Evolutionary conservation across 129 eudicot species (phyloP).

Genomic region (Flaveria sonorensis): DNA sequence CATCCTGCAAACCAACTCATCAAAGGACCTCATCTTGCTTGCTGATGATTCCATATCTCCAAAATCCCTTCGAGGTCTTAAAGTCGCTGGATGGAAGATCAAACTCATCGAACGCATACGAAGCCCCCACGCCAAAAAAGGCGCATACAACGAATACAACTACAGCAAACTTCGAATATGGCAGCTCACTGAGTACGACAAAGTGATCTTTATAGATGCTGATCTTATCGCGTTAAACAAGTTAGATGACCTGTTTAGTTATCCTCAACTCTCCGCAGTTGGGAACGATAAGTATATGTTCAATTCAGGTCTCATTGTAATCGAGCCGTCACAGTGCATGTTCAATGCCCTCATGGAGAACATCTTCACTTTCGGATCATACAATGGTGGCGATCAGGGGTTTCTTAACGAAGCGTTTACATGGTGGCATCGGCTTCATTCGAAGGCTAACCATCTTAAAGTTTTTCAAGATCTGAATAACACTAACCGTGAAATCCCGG

Average conservation of each 20-base stretch:
- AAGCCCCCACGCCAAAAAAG: slow-evolving; percentile 59
- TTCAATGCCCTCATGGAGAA: slow-evolving; percentile 54
- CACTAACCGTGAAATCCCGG: slow-evolving; percentile 25
- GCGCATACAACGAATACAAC: slow-evolving; percentile 73
- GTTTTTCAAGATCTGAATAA: slow-evolving; percentile 14
- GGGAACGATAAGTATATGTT: slow-evolving; percentile 47
- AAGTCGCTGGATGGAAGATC: slow-evolving; percentile 77
- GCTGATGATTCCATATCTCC: slow-evolving; percentile 59
- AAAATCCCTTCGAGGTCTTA: slow-evolving; percentile 45
- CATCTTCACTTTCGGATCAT: slow-evolving; percentile 41
- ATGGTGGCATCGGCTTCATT: slow-evolving; percentile 82
- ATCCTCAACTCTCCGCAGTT: slow-evolving; percentile 65
- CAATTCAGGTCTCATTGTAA: slow-evolving; percentile 70
- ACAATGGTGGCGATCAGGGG: slow-evolving; percentile 92
- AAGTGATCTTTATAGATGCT: slow-evolving; percentile 72
- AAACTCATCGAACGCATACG: slow-evolving; percentile 62
- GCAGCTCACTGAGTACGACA: slow-evolving; percentile 65
- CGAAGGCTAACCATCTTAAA: slow-evolving; percentile 52
- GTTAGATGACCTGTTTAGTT: slow-evolving; percentile 51
- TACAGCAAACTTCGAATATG: slow-evolving; percentile 85
- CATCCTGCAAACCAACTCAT: slow-evolving; percentile 61
- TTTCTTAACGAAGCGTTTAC: slow-evolving; percentile 66
- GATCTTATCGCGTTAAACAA: slow-evolving; percentile 60
- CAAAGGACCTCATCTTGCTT: slow-evolving; percentile 71
- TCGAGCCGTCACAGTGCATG: slow-evolving; percentile 76